These are phyloP conservation scores for Chlorella vulgaris DNA, from an alignment of 139 green algal genomes.

Conservation along the genomic window DNA sequence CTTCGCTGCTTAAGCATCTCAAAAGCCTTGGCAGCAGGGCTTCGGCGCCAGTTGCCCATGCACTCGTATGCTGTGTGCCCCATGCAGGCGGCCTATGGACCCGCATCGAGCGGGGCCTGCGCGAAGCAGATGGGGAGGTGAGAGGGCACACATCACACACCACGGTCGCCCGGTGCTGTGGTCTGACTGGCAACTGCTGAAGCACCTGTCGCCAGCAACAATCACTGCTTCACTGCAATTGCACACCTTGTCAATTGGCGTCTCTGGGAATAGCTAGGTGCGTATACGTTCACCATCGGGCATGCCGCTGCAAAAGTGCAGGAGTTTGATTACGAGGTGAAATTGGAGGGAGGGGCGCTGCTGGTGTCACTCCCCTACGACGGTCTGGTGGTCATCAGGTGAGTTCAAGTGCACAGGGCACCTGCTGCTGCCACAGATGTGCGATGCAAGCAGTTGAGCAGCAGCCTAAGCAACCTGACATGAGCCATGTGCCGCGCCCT, in stretches of 20 bases:
- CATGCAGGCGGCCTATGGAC: background rate
- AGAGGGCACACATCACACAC: background rate
- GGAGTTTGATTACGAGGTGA: background rate
- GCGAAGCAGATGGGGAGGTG: background rate
- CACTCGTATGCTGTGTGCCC: too few relatives aligned
- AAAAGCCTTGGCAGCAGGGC: too few relatives aligned
- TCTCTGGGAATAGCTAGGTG: background rate
- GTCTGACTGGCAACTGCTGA: background rate
- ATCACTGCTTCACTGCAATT: too few relatives aligned
- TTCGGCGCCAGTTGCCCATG: too few relatives aligned
- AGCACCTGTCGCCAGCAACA: too few relatives aligned
- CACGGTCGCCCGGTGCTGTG: background rate
- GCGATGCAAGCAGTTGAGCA: background rate
- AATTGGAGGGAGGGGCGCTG: background rate
- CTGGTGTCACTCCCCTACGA: conserved; percentile 14
- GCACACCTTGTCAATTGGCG: background rate
- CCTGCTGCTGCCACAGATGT: too few relatives aligned
- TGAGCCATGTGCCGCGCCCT: too few relatives aligned
- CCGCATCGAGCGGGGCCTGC: background rate
- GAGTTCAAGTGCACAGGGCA: background rate
- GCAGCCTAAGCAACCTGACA: too few relatives aligned
- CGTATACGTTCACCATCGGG: background rate
- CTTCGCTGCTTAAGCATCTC: too few relatives aligned
- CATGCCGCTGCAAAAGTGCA: background rate
- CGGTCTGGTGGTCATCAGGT: conserved; percentile 3